These are phyloP conservation scores for Geum urbanum DNA, from an alignment of 306 rosid species.

Conservation along the genomic window DNA sequence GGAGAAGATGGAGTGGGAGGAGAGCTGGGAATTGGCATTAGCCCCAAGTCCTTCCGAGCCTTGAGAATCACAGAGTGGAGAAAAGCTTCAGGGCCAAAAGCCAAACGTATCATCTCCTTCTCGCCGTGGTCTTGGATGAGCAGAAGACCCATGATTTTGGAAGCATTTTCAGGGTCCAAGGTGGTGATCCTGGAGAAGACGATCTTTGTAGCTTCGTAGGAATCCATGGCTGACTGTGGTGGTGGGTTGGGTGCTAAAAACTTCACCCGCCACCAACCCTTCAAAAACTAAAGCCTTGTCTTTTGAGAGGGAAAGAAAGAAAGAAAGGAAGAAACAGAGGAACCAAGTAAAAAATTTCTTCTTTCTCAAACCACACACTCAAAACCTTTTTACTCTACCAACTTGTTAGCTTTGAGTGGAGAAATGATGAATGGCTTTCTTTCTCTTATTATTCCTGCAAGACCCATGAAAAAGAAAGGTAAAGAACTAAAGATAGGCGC, in stretches of 20 bases:
- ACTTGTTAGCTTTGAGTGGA: constrained; percentile 40
- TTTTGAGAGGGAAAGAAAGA: constrained; percentile 7
- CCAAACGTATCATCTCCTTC: constrained; percentile 94
- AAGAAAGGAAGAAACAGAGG: constrained; percentile 5
- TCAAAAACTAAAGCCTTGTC: neutral
- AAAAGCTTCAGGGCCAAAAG: constrained; percentile 87
- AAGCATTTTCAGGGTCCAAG: constrained; percentile 96
- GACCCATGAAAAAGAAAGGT: constrained; percentile 37
- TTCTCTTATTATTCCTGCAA: constrained; percentile 74
- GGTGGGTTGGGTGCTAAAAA: constrained; percentile 28
- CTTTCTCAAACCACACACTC: constrained; percentile 70
- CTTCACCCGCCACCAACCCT: constrained; percentile 39
- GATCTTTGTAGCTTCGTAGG: constrained; percentile 84
- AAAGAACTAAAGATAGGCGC: neutral
- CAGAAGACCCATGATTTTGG: constrained; percentile 93
- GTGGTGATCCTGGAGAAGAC: constrained; percentile 84
- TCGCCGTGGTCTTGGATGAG: constrained; percentile 93
- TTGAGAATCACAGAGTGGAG: constrained; percentile 75
- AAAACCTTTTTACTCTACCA: constrained; percentile 59
- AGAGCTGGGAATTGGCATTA: constrained; percentile 47
- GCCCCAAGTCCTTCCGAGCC: constrained; percentile 70
- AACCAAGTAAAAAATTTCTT: constrained; percentile 52
- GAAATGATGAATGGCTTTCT: constrained; percentile 19
- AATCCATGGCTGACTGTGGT: constrained; percentile 60
- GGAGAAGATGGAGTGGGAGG: constrained; percentile 65